Conservation (phyloP, 805 yeast species). For the Kodamaea sagamina region DNA sequence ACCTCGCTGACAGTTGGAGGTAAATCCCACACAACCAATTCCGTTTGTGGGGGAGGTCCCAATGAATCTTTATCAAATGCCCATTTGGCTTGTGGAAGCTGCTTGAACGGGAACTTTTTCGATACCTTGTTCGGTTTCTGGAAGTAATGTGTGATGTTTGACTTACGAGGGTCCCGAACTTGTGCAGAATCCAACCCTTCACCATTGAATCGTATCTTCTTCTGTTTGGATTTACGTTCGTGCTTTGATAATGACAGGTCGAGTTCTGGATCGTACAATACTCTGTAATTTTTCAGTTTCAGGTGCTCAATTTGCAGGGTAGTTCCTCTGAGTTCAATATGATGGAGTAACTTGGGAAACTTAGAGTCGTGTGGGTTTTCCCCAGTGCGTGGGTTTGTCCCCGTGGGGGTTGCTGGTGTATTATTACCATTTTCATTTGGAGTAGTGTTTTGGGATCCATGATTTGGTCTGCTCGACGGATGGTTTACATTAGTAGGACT, state of each 20-base stretch:
- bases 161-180: slow-evolving; percentile 46
- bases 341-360: slow-evolving; percentile 34
- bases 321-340: slow-evolving; percentile 20
- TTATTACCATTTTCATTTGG: not conserved
- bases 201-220: slow-evolving; percentile 44
- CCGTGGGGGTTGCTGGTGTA: slow-evolving; percentile 15
- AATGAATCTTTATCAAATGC: slow-evolving; percentile 68
- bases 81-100: slow-evolving; percentile 45
- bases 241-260: slow-evolving; percentile 35
- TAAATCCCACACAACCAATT: slow-evolving; percentile 68
- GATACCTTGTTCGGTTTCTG: slow-evolving; percentile 41
- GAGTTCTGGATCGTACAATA: slow-evolving; percentile 51
- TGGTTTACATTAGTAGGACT: not conserved
- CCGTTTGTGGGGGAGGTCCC: slow-evolving; percentile 73
- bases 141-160: slow-evolving; percentile 28
- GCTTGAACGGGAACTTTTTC: slow-evolving; percentile 44
- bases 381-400: slow-evolving; percentile 38
- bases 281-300: slow-evolving; percentile 39
- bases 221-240: slow-evolving; percentile 32
- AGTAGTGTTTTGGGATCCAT: not conserved
- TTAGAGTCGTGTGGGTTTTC: slow-evolving; percentile 32
- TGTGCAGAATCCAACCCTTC: slow-evolving; percentile 22
- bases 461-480: not conserved
- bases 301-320: slow-evolving; percentile 5
- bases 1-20: slow-evolving; percentile 54